Evolutionary conservation across 495 filamentous ascomycete species (phyloP).

Genomic region (Penicillium alfredii): DNA sequence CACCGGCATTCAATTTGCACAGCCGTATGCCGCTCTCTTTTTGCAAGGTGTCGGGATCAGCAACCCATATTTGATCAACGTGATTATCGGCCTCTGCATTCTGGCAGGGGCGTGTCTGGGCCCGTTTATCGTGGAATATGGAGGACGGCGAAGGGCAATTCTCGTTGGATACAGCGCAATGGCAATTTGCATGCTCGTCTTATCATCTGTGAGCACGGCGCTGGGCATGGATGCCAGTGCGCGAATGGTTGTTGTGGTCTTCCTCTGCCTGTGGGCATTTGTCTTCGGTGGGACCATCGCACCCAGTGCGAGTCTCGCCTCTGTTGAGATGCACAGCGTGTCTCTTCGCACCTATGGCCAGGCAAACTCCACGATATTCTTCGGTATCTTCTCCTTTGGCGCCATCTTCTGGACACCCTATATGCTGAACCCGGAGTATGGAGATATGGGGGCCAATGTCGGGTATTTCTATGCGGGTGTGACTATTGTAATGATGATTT

Average conservation of each 20-base stretch:
- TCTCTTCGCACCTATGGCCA: slow-evolving; percentile 29
- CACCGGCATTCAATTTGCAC: slow-evolving; percentile 27
- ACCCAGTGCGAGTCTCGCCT: slow-evolving; percentile 13
- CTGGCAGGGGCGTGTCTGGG: slow-evolving; percentile 19
- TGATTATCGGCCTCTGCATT: slow-evolving; percentile 26
- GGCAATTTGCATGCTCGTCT: slow-evolving; percentile 25
- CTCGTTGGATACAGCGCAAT: slow-evolving; percentile 20
- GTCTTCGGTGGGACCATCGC: slow-evolving; percentile 26
- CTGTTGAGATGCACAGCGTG: slow-evolving; percentile 29
- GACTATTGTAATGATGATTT: slow-evolving; percentile 12
- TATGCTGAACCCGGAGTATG: slow-evolving; percentile 22
- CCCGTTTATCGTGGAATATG: slow-evolving; percentile 23
- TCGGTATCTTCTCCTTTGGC: slow-evolving; percentile 23
- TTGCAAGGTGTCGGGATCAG: slow-evolving; percentile 21
- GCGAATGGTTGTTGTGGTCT: slow-evolving; percentile 18
- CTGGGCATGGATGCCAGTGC: slow-evolving; percentile 7
- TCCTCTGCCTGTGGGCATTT: slow-evolving; percentile 26
- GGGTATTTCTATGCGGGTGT: slow-evolving; percentile 28
- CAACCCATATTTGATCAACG: slow-evolving; percentile 26
- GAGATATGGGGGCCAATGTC: slow-evolving; percentile 27
- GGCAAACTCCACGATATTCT: slow-evolving; percentile 21
- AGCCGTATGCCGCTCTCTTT: slow-evolving; percentile 24
- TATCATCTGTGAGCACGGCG: slow-evolving; percentile 19
- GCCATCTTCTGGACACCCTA: slow-evolving; percentile 29
- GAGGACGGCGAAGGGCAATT: slow-evolving; percentile 21